phyloP scores from a whole-genome alignment of 352 stramenopile species.

The Pythium guiyangense region DNA sequence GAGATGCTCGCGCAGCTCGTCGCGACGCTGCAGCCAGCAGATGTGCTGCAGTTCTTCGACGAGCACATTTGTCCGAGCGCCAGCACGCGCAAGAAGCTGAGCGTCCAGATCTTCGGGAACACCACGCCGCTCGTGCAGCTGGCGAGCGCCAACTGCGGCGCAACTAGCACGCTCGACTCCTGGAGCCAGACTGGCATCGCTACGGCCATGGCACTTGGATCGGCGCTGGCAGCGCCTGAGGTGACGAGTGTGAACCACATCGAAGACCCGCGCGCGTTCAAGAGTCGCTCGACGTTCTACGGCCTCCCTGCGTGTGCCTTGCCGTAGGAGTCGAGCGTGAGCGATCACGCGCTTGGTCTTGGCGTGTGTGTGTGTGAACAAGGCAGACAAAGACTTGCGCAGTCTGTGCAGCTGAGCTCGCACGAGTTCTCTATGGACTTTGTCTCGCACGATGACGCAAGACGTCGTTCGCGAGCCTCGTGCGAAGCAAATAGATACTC shows the following conservation, averaged over 20 bases:
- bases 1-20: neutral
- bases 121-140: constrained; percentile 17
- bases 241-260: constrained; percentile 13
- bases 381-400: too few species aligned
- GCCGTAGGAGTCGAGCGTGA: too few species aligned
- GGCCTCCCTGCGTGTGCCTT: too few species aligned
- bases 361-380: too few species aligned
- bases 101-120: constrained; percentile 43
- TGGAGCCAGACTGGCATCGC: too few species aligned
- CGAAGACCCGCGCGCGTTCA: constrained; percentile 22
- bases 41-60: constrained; percentile 73
- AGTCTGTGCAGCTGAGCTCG: too few species aligned
- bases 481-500: too few species aligned
- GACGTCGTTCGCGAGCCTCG: too few species aligned
- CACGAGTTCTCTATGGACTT: too few species aligned
- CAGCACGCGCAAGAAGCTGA: constrained; percentile 39
- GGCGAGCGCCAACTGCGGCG: constrained; percentile 4
- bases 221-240: constrained; percentile 7
- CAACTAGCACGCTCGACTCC: neutral
- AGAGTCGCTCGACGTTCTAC: constrained; percentile 10
- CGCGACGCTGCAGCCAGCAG: constrained; percentile 29
- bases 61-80: constrained; percentile 22
- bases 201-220: constrained; percentile 1
- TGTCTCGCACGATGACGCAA: too few species aligned
- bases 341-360: too few species aligned